phyloP scores from a whole-genome alignment of 2,329 filamentous ascomycete species.

The Neofusicoccum cordaticola region DNA sequence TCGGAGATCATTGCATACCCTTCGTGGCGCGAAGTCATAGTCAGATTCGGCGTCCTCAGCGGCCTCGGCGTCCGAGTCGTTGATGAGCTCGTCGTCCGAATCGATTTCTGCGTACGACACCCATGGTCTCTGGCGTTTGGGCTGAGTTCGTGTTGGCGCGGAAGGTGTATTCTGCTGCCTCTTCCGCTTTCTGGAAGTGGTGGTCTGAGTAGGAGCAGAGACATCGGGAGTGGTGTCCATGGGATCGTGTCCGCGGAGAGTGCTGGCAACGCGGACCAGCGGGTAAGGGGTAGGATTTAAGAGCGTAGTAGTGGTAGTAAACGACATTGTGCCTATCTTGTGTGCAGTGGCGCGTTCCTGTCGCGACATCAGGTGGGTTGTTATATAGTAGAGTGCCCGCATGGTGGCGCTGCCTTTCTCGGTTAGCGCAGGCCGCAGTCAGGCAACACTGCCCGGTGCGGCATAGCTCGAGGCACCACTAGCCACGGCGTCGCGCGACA shows the following conservation, averaged over 20 bases:
- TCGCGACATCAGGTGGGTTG: not conserved
- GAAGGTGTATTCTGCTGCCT: not conserved
- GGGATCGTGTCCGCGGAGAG: too few species aligned
- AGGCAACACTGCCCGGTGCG: not conserved
- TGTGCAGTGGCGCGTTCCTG: not conserved
- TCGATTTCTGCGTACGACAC: not conserved
- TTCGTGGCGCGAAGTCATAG: not conserved
- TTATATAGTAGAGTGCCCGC: not conserved
- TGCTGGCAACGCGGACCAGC: not conserved
- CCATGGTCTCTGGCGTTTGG: not conserved
- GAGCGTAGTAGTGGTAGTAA: not conserved
- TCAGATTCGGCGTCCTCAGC: not conserved
- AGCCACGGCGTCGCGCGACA: not conserved
- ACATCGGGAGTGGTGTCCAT: not conserved
- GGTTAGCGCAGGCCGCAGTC: constrained; percentile 10
- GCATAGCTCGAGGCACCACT: not conserved
- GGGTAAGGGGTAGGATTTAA: not conserved
- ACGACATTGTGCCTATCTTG: not conserved
- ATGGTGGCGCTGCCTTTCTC: not conserved
- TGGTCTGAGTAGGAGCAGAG: not conserved
- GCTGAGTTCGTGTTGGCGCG: not conserved
- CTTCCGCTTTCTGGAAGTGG: not conserved
- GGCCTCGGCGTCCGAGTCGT: not conserved
- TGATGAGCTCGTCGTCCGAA: constrained; percentile 11
- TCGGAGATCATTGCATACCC: not conserved